Conservation (phyloP, 2,329 filamentous ascomycete species). For the Pseudogymnoascus sp. region DNA sequence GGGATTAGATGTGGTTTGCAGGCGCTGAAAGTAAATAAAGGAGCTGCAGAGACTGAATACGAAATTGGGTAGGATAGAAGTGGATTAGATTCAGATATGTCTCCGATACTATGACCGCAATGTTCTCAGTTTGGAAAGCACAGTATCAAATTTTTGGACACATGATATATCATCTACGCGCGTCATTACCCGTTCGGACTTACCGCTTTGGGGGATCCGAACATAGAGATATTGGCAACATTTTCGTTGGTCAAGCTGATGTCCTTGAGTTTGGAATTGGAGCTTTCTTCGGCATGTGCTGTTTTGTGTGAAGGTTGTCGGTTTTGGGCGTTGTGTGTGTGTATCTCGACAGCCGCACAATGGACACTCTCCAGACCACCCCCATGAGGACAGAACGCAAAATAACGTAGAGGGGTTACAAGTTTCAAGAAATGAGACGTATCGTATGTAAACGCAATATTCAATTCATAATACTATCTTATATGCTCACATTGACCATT, state of each 20-base stretch:
- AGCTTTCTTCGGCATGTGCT: not conserved
- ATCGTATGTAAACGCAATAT: not conserved
- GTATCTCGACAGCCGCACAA: too few relatives aligned
- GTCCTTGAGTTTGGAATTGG: too few relatives aligned
- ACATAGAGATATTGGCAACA: not conserved
- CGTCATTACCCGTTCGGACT: not conserved
- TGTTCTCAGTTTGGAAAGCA: too few relatives aligned
- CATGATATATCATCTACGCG: too few relatives aligned
- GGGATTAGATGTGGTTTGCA: not conserved
- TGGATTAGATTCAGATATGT: too few relatives aligned
- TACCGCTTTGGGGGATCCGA: not conserved
- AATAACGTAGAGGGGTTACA: too few relatives aligned
- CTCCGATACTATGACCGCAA: too few relatives aligned
- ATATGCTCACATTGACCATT: constrained; percentile 1
- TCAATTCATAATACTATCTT: not conserved
- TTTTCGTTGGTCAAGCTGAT: not conserved
- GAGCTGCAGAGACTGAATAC: not conserved
- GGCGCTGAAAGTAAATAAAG: not conserved
- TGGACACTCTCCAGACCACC: too few relatives aligned
- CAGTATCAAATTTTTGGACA: too few relatives aligned
- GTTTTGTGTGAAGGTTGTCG: not conserved
- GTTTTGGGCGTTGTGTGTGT: too few relatives aligned
- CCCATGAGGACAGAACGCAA: too few relatives aligned
- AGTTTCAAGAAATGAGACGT: not conserved
- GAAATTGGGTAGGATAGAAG: too few relatives aligned